These are phyloP conservation scores for Malus asiatica DNA, from an alignment of 306 rosid genomes.

Conservation along the genomic window DNA sequence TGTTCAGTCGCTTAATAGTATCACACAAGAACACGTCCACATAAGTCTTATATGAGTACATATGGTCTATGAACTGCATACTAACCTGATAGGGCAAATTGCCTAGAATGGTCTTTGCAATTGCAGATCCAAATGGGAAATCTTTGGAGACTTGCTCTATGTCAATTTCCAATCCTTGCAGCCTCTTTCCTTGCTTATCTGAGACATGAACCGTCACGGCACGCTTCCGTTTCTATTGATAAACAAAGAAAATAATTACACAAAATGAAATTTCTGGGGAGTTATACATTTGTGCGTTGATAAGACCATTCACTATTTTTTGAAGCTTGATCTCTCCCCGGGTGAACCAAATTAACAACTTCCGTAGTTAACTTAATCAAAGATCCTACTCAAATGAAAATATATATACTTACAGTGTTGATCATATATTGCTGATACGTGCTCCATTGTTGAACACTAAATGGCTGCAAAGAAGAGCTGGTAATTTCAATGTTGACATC, in stretches of 20 bases:
- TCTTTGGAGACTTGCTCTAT: constrained; percentile 61
- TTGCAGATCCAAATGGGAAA: constrained; percentile 89
- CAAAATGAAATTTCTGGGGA: too few species aligned
- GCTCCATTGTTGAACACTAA: constrained; percentile 60
- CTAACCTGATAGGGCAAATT: constrained; percentile 77
- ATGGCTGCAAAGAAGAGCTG: constrained; percentile 72
- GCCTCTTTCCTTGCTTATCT: constrained; percentile 40
- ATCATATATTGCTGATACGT: constrained; percentile 57
- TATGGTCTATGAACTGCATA: not conserved
- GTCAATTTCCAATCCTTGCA: constrained; percentile 47
- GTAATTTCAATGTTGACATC: constrained; percentile 35
- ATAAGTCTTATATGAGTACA: not conserved
- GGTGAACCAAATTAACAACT: not conserved
- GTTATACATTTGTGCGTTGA: not conserved
- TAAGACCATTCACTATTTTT: too few species aligned
- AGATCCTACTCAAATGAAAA: not conserved
- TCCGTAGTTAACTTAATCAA: not conserved
- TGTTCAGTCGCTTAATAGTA: too few species aligned
- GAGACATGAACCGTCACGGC: constrained; percentile 71
- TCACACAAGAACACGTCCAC: not conserved
- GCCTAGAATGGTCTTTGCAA: constrained; percentile 69
- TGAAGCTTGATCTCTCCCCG: too few species aligned
- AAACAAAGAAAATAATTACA: not conserved
- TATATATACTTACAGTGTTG: constrained; percentile 43
- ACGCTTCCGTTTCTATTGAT: constrained; percentile 58